Evolutionary conservation across 2,329 filamentous ascomycete genomes (phyloP).

Genomic region (Daldinia eschscholtzii): DNA sequence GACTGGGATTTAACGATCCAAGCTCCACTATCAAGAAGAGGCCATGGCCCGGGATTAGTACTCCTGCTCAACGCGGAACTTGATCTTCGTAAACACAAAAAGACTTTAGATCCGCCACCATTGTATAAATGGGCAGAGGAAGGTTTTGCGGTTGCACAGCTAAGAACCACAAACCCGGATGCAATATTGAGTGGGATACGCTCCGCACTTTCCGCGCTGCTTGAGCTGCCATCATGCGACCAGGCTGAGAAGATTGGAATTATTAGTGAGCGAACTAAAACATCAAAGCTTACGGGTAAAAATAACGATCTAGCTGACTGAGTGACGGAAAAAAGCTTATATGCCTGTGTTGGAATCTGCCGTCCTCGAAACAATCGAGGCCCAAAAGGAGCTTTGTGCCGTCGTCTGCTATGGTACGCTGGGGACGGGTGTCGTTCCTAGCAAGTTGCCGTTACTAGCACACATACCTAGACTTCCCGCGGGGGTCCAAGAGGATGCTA

Average conservation of each 20-base stretch:
- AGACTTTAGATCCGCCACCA: slow-evolving; percentile 63
- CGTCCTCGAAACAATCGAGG: slow-evolving; percentile 42
- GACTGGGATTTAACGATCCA: slow-evolving; percentile 39
- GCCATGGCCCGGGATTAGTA: slow-evolving; percentile 55
- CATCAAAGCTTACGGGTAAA: neutral
- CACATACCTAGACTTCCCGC: slow-evolving; percentile 28
- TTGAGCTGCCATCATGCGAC: slow-evolving; percentile 31
- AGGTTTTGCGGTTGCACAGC: slow-evolving; percentile 71
- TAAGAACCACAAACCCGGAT: slow-evolving; percentile 51
- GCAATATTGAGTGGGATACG: slow-evolving; percentile 28
- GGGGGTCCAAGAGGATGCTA: neutral
- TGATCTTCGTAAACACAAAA: slow-evolving; percentile 41
- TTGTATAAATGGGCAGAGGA: slow-evolving; percentile 79
- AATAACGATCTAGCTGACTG: slow-evolving; percentile 10
- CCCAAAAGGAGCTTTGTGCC: slow-evolving; percentile 42
- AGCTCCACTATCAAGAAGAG: slow-evolving; percentile 54
- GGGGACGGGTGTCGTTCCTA: neutral
- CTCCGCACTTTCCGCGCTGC: slow-evolving; percentile 44
- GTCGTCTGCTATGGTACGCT: slow-evolving; percentile 38
- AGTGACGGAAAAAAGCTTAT: slow-evolving; percentile 33
- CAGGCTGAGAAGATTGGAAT: slow-evolving; percentile 36
- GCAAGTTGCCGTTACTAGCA: slow-evolving; percentile 25
- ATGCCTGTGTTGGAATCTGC: slow-evolving; percentile 11
- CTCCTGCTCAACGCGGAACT: slow-evolving; percentile 48
- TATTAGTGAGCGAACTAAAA: slow-evolving; percentile 30